Conservation (phyloP, 1,284 basidiomycete species). For the Cryptococcus depauperatus region DNA sequence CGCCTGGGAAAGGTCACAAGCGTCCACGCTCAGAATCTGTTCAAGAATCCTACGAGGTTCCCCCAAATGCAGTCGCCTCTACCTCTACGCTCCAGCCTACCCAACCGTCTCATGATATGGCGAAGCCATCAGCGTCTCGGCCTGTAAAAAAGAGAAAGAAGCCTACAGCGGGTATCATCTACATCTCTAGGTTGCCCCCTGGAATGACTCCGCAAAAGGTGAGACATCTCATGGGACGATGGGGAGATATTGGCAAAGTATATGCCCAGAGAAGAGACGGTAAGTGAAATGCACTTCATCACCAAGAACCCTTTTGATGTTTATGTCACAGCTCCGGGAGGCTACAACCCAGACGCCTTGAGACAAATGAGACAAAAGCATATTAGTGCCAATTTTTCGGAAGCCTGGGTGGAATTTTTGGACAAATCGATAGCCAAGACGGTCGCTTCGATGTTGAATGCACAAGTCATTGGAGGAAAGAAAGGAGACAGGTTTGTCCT, state of each 20-base stretch:
- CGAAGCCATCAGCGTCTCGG: conserved; percentile 1
- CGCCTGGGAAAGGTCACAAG: too few species aligned
- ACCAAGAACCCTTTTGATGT: background rate
- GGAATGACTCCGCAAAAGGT: conserved; percentile 98
- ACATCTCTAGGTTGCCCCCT: conserved; percentile 94
- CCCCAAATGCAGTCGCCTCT: background rate
- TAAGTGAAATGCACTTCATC: conserved; percentile 18
- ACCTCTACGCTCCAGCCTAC: background rate
- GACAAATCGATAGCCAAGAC: conserved; percentile 85
- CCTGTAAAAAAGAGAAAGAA: conserved; percentile 25
- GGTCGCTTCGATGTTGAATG: conserved; percentile 92
- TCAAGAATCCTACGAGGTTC: too few species aligned
- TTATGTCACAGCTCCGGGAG: conserved; percentile 22
- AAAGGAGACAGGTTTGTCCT: conserved; percentile 54
- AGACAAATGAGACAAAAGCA: conserved; percentile 51
- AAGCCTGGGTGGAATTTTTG: conserved; percentile 98
- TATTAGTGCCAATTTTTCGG: conserved; percentile 77
- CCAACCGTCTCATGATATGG: background rate
- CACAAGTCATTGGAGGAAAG: conserved; percentile 89
- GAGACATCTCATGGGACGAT: conserved; percentile 76
- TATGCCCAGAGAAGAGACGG: conserved; percentile 78
- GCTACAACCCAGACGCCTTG: conserved; percentile 30
- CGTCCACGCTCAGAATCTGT: too few species aligned
- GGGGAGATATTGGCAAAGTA: conserved; percentile 76
- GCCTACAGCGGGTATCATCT: conserved; percentile 65